phyloP scores from a whole-genome alignment of 768 basidiomycete species.

The Auricularia sp. region DNA sequence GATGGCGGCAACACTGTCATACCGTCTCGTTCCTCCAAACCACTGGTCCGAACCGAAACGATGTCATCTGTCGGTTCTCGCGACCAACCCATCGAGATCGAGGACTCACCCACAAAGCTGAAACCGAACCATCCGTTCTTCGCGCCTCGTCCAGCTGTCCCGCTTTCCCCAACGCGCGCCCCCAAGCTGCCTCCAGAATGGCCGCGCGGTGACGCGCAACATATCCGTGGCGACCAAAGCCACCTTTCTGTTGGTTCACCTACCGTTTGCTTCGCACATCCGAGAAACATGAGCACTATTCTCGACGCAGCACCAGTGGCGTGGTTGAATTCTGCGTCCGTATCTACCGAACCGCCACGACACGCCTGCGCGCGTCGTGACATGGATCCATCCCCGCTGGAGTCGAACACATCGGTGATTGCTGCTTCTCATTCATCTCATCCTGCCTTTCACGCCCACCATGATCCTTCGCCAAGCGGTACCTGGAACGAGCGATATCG shows the following conservation, averaged over 20 bases:
- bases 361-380: too few species aligned
- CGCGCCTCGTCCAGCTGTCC: constrained; percentile 20
- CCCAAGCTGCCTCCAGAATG: constrained; percentile 27
- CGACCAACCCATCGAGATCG: constrained; percentile 36
- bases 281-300: not conserved
- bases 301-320: too few species aligned
- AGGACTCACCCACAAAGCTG: constrained; percentile 30
- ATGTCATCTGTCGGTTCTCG: constrained; percentile 22
- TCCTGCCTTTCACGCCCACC: too few species aligned
- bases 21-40: not conserved
- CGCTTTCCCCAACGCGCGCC: constrained; percentile 8
- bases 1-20: not conserved
- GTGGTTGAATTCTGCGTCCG: too few species aligned
- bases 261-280: not conserved
- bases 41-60: not conserved
- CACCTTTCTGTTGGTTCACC: constrained; percentile 16
- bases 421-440: too few species aligned
- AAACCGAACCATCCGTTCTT: constrained; percentile 40
- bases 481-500: constrained; percentile 70
- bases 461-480: constrained; percentile 23
- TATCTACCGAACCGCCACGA: too few species aligned
- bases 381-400: too few species aligned
- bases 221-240: constrained; percentile 51
- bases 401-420: too few species aligned
- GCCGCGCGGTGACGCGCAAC: constrained; percentile 44